A percentile compares a stretch with the other conserved stretches of the same genome.
Evolutionary conservation across 2,329 filamentous ascomycete species (phyloP).

Genomic region (Penicillium sp.): DNA sequence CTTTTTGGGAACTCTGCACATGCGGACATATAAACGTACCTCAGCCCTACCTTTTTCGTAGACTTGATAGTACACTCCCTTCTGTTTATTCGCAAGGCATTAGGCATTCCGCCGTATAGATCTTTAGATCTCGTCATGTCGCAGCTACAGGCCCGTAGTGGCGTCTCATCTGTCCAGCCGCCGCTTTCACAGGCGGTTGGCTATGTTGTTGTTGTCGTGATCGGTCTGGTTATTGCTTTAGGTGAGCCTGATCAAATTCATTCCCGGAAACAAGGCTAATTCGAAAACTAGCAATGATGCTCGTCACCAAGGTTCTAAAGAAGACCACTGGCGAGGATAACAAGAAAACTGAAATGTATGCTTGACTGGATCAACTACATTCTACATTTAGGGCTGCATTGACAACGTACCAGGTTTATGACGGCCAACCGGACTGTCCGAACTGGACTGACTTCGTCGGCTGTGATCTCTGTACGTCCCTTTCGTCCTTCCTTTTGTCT

Average conservation of each 20-base stretch:
- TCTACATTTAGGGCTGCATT: not conserved
- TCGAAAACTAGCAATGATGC: slow-evolving; percentile 41
- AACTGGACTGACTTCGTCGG: slow-evolving; percentile 50
- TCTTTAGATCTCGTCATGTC: slow-evolving; percentile 8
- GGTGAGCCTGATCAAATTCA: slow-evolving; percentile 19
- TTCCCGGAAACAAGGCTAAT: slow-evolving; percentile 1
- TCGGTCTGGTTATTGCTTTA: slow-evolving; percentile 40
- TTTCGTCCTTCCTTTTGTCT: too few relatives aligned
- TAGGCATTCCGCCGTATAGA: not conserved
- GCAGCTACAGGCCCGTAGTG: slow-evolving; percentile 13
- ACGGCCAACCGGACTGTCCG: slow-evolving; percentile 50
- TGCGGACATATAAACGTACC: slow-evolving; percentile 7
- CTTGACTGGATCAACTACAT: not conserved
- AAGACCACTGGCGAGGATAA: slow-evolving; percentile 50
- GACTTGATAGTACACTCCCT: not conserved
- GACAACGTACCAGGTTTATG: slow-evolving; percentile 43
- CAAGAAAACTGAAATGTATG: slow-evolving; percentile 49
- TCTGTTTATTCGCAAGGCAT: not conserved
- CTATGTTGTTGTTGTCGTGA: slow-evolving; percentile 41
- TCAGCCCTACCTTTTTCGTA: not conserved
- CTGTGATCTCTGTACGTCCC: slow-evolving; percentile 46
- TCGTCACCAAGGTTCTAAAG: slow-evolving; percentile 46
- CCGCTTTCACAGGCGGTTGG: slow-evolving; percentile 39
- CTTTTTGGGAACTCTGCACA: not conserved
- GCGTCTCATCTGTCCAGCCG: slow-evolving; percentile 24